Evolutionary conservation across 2,329 filamentous ascomycete species (phyloP).

Genomic region (Bipolaris cookei): DNA sequence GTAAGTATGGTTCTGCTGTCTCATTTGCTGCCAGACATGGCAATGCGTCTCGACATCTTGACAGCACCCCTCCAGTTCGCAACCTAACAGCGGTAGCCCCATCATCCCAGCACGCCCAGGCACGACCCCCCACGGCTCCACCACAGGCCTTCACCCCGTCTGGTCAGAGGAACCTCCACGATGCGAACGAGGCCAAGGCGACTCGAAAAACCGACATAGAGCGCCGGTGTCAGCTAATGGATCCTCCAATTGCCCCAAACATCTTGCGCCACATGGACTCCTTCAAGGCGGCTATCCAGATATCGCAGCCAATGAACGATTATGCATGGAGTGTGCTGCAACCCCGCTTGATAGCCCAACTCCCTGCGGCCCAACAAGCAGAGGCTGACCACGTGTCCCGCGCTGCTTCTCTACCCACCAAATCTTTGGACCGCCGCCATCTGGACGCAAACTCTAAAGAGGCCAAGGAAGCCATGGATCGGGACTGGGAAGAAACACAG

Average conservation of each 20-base stretch:
- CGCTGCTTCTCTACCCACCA: conserved; percentile 53
- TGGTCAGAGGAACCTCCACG: conserved; percentile 63
- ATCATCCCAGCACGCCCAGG: conserved; percentile 35
- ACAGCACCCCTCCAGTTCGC: conserved; percentile 29
- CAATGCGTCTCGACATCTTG: conserved; percentile 25
- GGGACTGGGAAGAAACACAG: conserved; percentile 74
- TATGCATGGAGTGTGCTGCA: conserved; percentile 72
- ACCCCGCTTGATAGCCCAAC: conserved; percentile 70
- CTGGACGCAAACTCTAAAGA: conserved; percentile 58
- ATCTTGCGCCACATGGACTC: conserved; percentile 73
- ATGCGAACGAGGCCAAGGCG: conserved; percentile 69
- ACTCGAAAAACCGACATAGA: conserved; percentile 74
- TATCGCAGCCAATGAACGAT: conserved; percentile 71
- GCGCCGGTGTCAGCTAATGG: conserved; percentile 67
- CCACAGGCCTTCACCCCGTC: conserved; percentile 43
- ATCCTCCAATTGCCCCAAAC: conserved; percentile 68
- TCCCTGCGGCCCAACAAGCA: conserved; percentile 66
- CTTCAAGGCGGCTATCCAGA: conserved; percentile 75
- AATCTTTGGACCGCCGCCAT: conserved; percentile 55
- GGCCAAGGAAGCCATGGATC: conserved; percentile 66
- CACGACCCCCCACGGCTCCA: conserved; percentile 43
- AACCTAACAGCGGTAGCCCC: conserved; percentile 43
- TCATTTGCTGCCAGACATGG: conserved; percentile 21
- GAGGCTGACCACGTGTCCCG: conserved; percentile 60
- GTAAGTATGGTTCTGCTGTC: conserved; percentile 40